Base-by-base conservation (phyloP, 805 yeast genomes). In the Metschnikowia matae region DNA sequence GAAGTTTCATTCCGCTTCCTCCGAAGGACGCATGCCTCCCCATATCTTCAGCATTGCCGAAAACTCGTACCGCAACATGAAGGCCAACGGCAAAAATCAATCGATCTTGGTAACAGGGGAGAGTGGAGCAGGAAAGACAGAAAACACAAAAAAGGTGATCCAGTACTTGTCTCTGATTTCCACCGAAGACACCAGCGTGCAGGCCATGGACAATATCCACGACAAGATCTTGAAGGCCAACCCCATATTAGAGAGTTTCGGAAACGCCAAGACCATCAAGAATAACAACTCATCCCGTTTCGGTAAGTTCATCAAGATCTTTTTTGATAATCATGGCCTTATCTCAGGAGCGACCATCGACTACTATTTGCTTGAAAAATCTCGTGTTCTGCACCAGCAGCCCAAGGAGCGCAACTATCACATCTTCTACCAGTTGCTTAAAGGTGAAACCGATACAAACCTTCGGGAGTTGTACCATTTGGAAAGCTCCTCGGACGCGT, bases 91-190 rank as follows among this genome's bases (percentile, higher is more conserved):
- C 46, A 83, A 82, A 60, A 86, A 91, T 66, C 99, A 94, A 70
- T 84, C 95, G 11, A 89, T 94, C 49, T 74, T 94, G 45, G 97
- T 94, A n/a, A 94, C 99, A 0, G 99, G 99, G 56, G 99, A 94
- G 65, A 86, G 96, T 21, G 99, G 99, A 57, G 99, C 99, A 0
- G 99, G 99, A 48, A 94, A 94, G 65, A 94, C 99, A 0, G 99
- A 94, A 69, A 94, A 89, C 59, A 94, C 99, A 4, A 94, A 94
- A 67, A 90, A 87, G 63, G 90, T 94, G 49, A 85, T 94, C 52
- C 97, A 91, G 65, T 94, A 90, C 65, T 75, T 94, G 50, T 89
- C 97, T 0, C 83, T 89, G 6, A 84, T 89, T 26, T 82, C 95
- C 1, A 62, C 79, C 8, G 32, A 36, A 8, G 42, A 46, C 40